These are phyloP conservation scores for Lumnitzera racemosa DNA, from an alignment of 345 rosid species.

Conservation along the genomic window DNA sequence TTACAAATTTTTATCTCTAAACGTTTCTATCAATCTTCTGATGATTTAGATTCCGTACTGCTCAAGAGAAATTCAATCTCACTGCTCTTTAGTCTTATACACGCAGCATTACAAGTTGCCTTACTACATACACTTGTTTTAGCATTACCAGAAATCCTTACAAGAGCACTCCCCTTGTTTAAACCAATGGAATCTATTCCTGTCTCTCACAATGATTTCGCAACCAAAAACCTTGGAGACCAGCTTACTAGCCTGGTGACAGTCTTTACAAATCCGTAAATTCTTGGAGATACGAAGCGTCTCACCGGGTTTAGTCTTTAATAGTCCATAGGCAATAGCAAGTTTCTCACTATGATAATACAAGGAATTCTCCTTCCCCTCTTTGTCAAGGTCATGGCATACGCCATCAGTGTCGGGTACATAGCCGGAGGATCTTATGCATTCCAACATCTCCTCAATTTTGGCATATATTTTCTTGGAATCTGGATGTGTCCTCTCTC, in stretches of 20 bases:
- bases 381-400: constrained; percentile 24
- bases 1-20: too few relatives aligned
- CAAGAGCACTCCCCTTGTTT: constrained; percentile 28
- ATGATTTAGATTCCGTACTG: too few relatives aligned
- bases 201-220: constrained; percentile 27
- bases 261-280: constrained; percentile 25
- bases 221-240: constrained; percentile 24
- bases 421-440: constrained; percentile 23
- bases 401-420: constrained; percentile 20
- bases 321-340: constrained; percentile 35
- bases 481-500: constrained; percentile 25
- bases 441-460: constrained; percentile 25
- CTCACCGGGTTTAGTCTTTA: constrained; percentile 21
- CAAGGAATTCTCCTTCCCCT: constrained; percentile 18
- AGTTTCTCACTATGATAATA: constrained; percentile 34
- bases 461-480: constrained; percentile 21
- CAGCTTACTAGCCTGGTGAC: constrained; percentile 33
- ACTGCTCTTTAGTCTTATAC: too few relatives aligned
- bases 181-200: constrained; percentile 28
- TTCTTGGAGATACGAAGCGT: constrained; percentile 25
- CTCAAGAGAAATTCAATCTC: too few relatives aligned
- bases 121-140: neutral
- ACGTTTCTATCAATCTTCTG: too few relatives aligned
- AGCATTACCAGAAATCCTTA: constrained; percentile 26
- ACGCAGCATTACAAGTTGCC: neutral